Evolutionary conservation across 1,284 basidiomycete species (phyloP).

Genomic region (Ustilago esculenta): DNA sequence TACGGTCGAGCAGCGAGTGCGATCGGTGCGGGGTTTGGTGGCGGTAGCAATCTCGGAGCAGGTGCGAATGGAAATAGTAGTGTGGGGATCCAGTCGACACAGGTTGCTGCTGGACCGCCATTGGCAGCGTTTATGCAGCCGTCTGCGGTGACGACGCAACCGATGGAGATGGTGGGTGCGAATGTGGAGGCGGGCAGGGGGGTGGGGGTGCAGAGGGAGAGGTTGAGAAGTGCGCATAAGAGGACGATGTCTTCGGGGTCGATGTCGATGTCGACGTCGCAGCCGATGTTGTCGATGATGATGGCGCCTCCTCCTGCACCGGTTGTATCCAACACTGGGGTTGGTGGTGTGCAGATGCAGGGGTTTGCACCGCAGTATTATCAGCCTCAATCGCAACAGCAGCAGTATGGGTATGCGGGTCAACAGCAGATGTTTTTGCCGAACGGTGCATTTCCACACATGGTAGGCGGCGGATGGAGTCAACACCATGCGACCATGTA

Average conservation of each 20-base stretch:
- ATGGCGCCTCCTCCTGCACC: constrained; percentile 44
- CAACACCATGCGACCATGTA: constrained; percentile 2
- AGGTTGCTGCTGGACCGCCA: constrained; percentile 13
- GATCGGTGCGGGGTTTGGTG: constrained; percentile 4
- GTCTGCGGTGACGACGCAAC: too few species aligned
- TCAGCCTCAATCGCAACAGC: background rate
- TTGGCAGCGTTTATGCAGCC: constrained; percentile 48
- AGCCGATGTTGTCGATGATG: constrained; percentile 51
- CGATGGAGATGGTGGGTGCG: too few species aligned
- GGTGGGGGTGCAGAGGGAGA: too few species aligned
- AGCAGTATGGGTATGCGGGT: constrained; percentile 1
- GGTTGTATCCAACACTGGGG: too few species aligned
- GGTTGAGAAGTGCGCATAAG: too few species aligned
- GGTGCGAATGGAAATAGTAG: constrained; percentile 27
- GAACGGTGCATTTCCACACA: background rate
- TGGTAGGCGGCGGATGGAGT: constrained; percentile 4
- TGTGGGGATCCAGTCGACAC: background rate
- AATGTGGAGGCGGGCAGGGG: too few species aligned
- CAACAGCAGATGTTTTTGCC: constrained; percentile 15
- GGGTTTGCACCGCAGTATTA: constrained; percentile 10
- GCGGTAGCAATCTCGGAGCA: constrained; percentile 5
- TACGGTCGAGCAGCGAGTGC: constrained; percentile 36
- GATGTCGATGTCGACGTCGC: background rate
- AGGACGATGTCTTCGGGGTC: too few species aligned
- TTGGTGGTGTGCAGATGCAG: too few species aligned